A percentile compares a stretch with the other conserved stretches of the same genome.
Conservation (phyloP, 495 filamentous ascomycete species). For the Penicillium mononematosum region DNA sequence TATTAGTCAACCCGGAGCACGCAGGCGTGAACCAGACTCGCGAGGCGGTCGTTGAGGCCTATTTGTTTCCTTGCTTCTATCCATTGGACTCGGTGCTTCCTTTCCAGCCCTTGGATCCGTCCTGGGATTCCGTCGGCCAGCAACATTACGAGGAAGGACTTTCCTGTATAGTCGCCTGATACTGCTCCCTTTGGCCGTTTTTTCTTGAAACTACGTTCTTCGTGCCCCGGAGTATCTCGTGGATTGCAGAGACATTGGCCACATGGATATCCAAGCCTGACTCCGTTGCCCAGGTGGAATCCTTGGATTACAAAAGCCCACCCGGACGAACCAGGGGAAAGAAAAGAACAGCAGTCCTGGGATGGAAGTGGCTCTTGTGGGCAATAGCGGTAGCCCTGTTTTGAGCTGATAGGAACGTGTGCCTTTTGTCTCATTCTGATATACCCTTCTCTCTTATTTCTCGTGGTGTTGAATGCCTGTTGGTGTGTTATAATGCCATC, state of each 20-base stretch:
- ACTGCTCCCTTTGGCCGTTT: neutral
- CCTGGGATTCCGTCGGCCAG: neutral
- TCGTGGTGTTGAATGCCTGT: neutral
- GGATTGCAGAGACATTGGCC: neutral
- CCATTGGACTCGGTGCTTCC: neutral
- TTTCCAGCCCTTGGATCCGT: neutral
- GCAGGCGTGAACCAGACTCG: constrained; percentile 34
- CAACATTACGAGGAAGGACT: neutral
- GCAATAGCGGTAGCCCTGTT: neutral
- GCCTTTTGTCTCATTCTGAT: neutral
- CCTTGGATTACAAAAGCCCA: neutral
- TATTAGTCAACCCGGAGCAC: constrained; percentile 34
- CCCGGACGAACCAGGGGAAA: neutral
- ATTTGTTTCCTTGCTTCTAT: constrained; percentile 1
- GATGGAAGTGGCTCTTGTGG: neutral
- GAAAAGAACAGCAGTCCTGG: neutral
- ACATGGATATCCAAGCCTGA: neutral
- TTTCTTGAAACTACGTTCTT: neutral
- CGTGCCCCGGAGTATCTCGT: neutral
- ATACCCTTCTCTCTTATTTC: neutral
- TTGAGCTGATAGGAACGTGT: neutral
- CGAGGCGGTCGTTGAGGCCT: constrained; percentile 30
- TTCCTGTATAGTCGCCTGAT: neutral
- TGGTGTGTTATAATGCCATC: neutral
- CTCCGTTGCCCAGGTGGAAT: neutral